Evolutionary conservation across 1,139 yeast genomes (phyloP), one percentile per base, ranked within the genome.

Genomic region (Wickerhamiella infanticola): DNA sequence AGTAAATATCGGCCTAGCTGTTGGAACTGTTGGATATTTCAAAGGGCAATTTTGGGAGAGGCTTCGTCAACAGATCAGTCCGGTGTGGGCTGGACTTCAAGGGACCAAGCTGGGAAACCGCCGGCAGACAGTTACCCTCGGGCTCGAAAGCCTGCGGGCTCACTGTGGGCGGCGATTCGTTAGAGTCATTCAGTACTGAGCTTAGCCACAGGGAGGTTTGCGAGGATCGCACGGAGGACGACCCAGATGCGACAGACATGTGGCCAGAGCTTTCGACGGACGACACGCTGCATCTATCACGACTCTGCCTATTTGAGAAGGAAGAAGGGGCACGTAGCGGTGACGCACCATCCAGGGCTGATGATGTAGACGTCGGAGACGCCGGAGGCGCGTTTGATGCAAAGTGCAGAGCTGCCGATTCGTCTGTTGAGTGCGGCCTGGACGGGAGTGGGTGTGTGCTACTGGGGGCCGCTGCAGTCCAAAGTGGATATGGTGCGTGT

Each of bases 11-110:
- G 18, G 18, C 18, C 18, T 18, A 18, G 18, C 18, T 18, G 18
- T 18, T 18, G 18, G 18, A 18, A 18, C 18, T 18, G 18, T 18
- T 18, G 18, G 33, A 29, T 11, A 11, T 29, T 11, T 35, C 37
- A 18, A 46, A 51, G 26, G 64, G 63, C 44, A 60, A 48, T 4
- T 63, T 63, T 13, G 64, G 64, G 38, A 61, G 48, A 11, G 64
- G 64, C 50, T 61, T 60, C 45, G 58, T 49, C 46, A 53, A 18
- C 13, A n/a, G 13, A 35, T 13, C 23, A n/a, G 13, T 9, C n/a
- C 37, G 37, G 7, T 3, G 8, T 43, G 37, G 24, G 13, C 13
- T 6, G 23, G 7, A 9, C 37, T 7, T 35, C 26, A 50, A 41
- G 7, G 40, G 38, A 25, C 51, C 35, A 18, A 47, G 38, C 26